phyloP scores from a whole-genome alignment of 495 filamentous ascomycete species.

The Hypoxylon trugodes region DNA sequence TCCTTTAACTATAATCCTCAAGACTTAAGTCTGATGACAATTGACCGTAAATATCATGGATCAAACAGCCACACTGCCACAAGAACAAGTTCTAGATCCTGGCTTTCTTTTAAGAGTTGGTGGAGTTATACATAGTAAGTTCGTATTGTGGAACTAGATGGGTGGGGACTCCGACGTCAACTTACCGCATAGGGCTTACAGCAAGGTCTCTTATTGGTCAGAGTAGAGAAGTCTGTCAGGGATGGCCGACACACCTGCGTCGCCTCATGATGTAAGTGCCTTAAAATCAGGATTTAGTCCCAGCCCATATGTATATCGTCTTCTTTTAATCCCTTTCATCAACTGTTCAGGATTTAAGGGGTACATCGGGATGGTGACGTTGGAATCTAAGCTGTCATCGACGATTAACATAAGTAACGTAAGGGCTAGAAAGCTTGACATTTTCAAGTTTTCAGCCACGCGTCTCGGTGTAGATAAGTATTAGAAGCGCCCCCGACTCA shows the following conservation, averaged over 20 bases:
- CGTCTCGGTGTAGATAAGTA: slow-evolving; percentile 30
- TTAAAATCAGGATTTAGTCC: slow-evolving; percentile 34
- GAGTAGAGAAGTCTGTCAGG: not conserved
- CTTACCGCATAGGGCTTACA: slow-evolving; percentile 33
- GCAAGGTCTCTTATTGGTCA: slow-evolving; percentile 29
- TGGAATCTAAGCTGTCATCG: slow-evolving; percentile 22
- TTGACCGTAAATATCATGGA: not conserved
- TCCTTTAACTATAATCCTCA: not conserved
- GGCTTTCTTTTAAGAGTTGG: not conserved
- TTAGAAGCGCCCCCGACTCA: not conserved
- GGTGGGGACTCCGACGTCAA: slow-evolving; percentile 37
- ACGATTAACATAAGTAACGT: slow-evolving; percentile 32
- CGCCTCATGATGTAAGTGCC: slow-evolving; percentile 39
- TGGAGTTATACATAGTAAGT: slow-evolving; percentile 7
- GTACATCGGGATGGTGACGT: slow-evolving; percentile 35
- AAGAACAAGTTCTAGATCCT: slow-evolving; percentile 1
- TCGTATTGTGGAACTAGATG: slow-evolving; percentile 9
- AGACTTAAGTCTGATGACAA: not conserved
- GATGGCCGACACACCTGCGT: not conserved
- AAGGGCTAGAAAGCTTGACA: slow-evolving; percentile 17
- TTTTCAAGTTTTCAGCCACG: slow-evolving; percentile 12
- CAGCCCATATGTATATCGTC: slow-evolving; percentile 5
- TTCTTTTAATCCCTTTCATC: not conserved
- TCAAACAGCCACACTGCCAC: not conserved
- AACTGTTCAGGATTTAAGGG: not conserved